Percentiles rank a stretch among this genome's conserved stretches.
Evolutionary conservation across 805 yeast genomes (phyloP).

Genomic region (Pichia rugopelliculosa): DNA sequence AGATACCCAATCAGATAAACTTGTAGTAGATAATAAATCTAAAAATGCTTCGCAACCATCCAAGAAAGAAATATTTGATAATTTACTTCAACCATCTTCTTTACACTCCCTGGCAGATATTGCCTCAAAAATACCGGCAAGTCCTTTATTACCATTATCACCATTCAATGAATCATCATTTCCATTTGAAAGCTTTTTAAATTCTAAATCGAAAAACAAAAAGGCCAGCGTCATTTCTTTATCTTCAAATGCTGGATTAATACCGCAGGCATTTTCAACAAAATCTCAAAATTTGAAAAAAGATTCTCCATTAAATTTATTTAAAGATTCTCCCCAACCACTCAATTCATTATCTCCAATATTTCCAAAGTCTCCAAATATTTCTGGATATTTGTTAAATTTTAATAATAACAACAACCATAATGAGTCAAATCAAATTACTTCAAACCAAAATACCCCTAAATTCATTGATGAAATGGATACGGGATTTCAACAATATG

Average conservation of each 20-base stretch:
- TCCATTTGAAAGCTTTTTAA: conserved; percentile 13
- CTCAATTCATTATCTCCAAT: background rate
- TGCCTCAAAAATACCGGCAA: conserved; percentile 16
- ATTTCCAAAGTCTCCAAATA: conserved; percentile 7
- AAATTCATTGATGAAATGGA: conserved; percentile 4
- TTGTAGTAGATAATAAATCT: background rate
- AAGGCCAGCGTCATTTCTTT: too few species aligned
- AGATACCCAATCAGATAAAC: background rate
- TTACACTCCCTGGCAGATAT: conserved; percentile 17
- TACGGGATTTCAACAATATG: background rate
- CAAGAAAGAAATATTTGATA: background rate
- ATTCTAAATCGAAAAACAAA: background rate
- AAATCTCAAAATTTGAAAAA: background rate
- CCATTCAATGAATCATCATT: conserved; percentile 13
- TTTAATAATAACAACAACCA: background rate
- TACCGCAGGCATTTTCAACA: background rate
- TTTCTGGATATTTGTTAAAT: background rate
- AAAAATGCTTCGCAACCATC: background rate
- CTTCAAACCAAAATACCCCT: background rate
- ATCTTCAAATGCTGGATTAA: background rate
- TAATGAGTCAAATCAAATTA: background rate
- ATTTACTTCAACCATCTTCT: background rate
- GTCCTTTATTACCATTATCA: conserved; percentile 7
- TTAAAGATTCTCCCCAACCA: conserved; percentile 2
- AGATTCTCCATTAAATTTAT: conserved; percentile 6